A percentile compares a stretch with the other conserved stretches of the same genome.
Conservation (phyloP, 257 asterid genomes). For the Solanum chmielewskii region DNA sequence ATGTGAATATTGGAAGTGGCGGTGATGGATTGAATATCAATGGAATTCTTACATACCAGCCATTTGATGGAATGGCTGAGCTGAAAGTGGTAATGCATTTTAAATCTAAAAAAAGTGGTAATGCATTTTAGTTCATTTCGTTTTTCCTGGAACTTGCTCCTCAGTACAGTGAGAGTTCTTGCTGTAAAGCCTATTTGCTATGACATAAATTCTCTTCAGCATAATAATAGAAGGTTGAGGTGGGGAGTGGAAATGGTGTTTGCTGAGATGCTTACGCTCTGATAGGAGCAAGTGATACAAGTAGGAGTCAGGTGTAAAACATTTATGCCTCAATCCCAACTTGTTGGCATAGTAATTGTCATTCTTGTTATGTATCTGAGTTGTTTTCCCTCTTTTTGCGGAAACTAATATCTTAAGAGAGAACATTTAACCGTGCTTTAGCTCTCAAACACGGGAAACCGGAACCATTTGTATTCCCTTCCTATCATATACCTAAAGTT, state of each 20-base stretch:
- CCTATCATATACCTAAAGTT: neutral
- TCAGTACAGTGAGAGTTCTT: neutral
- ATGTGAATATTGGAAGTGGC: conserved; percentile 34
- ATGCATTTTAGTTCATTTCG: neutral
- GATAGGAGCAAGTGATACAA: neutral
- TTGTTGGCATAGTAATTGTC: neutral
- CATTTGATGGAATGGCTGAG: conserved; percentile 64
- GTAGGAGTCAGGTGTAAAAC: neutral
- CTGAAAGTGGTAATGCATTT: conserved; percentile 58
- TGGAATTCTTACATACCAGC: conserved; percentile 77
- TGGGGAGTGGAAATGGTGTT: neutral
- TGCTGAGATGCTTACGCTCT: neutral
- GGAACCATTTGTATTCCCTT: neutral
- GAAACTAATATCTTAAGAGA: neutral
- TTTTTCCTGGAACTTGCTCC: neutral
- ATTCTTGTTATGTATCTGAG: neutral
- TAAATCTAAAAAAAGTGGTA: conserved; percentile 41
- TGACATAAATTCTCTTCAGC: neutral
- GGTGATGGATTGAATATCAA: conserved; percentile 29
- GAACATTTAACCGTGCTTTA: neutral
- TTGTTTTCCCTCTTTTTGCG: neutral
- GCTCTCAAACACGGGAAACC: neutral
- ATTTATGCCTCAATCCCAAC: neutral
- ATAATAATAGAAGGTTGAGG: neutral
- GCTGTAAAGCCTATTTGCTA: neutral